A percentile compares a stretch with the other conserved stretches of the same genome.
phyloP scores from a whole-genome alignment of 257 asterid genomes.

The Solanum dulcamara region DNA sequence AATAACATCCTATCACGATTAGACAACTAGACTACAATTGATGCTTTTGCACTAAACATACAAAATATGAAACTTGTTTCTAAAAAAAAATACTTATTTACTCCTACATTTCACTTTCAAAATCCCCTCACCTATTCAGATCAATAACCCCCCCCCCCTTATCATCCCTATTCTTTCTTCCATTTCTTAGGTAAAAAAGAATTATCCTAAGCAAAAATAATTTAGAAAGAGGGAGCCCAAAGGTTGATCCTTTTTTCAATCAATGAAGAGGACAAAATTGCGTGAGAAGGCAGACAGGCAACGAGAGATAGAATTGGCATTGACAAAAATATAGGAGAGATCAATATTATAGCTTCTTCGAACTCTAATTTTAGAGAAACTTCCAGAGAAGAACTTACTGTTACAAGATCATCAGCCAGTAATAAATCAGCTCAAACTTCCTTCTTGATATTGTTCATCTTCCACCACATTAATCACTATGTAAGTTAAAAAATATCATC shows the following conservation, averaged over 20 bases:
- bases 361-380: not conserved
- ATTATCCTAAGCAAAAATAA: not conserved
- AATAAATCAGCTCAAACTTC: not conserved
- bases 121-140: not conserved
- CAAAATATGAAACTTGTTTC: no score
- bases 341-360: not conserved
- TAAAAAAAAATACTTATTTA: no score
- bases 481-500: not conserved
- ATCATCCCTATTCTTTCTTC: not conserved
- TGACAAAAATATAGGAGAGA: not conserved
- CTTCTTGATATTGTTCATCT: not conserved
- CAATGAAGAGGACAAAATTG: not conserved
- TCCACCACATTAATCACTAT: not conserved
- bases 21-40: no score
- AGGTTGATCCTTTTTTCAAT: not conserved
- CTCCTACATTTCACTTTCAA: no score
- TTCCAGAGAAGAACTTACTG: not conserved
- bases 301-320: not conserved
- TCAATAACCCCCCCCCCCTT: not conserved
- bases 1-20: no score
- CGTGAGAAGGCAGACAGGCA: not conserved
- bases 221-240: not conserved
- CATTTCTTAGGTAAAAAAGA: not conserved
- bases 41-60: no score
- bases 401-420: not conserved